These are phyloP conservation scores for Annona cherimola DNA, from an alignment of 164 flowering plant genomes.

Conservation along the genomic window DNA sequence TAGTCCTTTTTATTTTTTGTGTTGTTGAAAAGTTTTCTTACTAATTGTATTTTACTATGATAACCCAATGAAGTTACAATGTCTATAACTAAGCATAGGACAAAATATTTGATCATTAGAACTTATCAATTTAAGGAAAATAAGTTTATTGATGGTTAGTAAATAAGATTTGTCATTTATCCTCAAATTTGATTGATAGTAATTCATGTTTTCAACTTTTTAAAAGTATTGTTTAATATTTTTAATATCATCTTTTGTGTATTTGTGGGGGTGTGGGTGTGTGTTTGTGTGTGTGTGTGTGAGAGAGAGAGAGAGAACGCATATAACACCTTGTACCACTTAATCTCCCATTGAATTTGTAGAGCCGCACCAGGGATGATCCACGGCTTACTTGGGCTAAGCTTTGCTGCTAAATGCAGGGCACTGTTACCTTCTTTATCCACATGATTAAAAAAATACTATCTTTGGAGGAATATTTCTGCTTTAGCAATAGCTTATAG, in stretches of 20 bases:
- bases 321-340: slow-evolving; percentile 39
- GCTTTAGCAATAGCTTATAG: slow-evolving; percentile 15
- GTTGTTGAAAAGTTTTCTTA: too few relatives aligned
- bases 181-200: neutral
- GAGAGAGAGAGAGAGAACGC: neutral
- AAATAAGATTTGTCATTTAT: neutral
- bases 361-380: slow-evolving; percentile 39
- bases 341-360: slow-evolving; percentile 49
- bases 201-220: neutral
- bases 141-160: neutral
- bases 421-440: slow-evolving; percentile 42
- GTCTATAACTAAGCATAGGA: too few relatives aligned
- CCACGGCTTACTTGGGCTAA: slow-evolving; percentile 35
- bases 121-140: neutral
- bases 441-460: slow-evolving; percentile 22
- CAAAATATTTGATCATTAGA: neutral
- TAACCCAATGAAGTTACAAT: too few relatives aligned
- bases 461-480: slow-evolving; percentile 12
- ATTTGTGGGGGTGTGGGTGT: neutral
- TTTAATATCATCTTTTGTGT: neutral
- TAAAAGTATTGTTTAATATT: neutral
- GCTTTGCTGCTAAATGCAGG: slow-evolving; percentile 34
- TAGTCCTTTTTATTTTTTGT: too few relatives aligned
- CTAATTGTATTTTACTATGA: too few relatives aligned
- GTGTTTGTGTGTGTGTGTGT: neutral